These are phyloP conservation scores for Cladophialophora exuberans DNA, from an alignment of 2,329 filamentous ascomycete species.

Conservation along the genomic window DNA sequence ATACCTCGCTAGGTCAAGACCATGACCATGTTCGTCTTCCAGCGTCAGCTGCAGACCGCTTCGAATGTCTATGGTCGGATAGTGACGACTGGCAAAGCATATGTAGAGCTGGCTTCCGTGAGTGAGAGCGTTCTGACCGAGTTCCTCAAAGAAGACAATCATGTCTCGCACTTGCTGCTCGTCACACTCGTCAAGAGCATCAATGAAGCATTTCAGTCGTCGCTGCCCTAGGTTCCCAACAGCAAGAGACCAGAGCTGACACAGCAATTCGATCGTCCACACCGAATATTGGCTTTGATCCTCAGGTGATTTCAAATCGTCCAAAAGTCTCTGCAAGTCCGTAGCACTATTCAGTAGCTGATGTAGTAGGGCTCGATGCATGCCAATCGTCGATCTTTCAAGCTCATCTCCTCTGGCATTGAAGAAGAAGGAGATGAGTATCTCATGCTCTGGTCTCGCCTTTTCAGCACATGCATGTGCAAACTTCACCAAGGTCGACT, in stretches of 20 bases:
- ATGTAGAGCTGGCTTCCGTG: conserved; percentile 34
- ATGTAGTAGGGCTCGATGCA: conserved; percentile 55
- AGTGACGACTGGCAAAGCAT: conserved; percentile 50
- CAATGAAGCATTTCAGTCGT: conserved; percentile 44
- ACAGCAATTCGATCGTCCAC: conserved; percentile 35
- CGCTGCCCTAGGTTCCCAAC: conserved; percentile 34
- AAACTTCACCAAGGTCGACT: conserved; percentile 53
- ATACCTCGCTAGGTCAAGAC: conserved; percentile 41
- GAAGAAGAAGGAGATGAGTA: conserved; percentile 54
- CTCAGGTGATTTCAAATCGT: not conserved
- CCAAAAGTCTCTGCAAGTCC: conserved; percentile 41
- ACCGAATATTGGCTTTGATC: conserved; percentile 17
- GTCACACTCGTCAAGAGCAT: conserved; percentile 53
- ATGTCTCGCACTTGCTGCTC: conserved; percentile 44
- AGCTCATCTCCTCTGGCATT: conserved; percentile 49
- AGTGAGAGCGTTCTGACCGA: conserved; percentile 32
- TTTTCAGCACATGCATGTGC: conserved; percentile 28
- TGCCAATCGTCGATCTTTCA: conserved; percentile 51
- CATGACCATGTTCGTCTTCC: conserved; percentile 41
- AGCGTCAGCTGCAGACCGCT: conserved; percentile 38
- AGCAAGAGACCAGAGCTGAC: conserved; percentile 36
- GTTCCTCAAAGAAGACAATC: conserved; percentile 41
- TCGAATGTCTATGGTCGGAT: conserved; percentile 44
- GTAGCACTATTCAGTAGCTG: conserved; percentile 48
- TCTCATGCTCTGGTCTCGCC: conserved; percentile 20